phyloP scores from a whole-genome alignment of 2,329 filamentous ascomycete species.

The Calonectria honghensis region DNA sequence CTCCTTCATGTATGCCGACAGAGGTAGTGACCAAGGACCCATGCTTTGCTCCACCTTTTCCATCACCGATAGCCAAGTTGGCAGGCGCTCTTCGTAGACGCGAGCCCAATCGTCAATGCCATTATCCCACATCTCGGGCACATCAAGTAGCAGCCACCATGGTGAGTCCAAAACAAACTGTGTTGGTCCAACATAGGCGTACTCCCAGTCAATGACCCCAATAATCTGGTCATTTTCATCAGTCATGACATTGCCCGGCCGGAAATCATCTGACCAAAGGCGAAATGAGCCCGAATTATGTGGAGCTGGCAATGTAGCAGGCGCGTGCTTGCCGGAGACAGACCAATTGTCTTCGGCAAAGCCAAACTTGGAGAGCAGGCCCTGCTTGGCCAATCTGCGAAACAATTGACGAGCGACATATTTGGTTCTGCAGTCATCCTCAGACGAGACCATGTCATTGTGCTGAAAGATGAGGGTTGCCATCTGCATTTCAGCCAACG shows the following conservation, averaged over 20 bases:
- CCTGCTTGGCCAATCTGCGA: constrained; percentile 57
- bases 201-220: constrained; percentile 64
- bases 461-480: constrained; percentile 63
- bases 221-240: constrained; percentile 51
- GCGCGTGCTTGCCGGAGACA: constrained; percentile 4
- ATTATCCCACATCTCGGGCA: constrained; percentile 56
- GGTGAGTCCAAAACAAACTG: constrained; percentile 60
- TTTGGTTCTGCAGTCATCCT: constrained; percentile 64
- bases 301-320: constrained; percentile 44
- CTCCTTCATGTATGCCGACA: constrained; percentile 60
- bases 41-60: background rate
- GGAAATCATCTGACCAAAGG: constrained; percentile 60
- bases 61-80: constrained; percentile 23
- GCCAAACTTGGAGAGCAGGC: constrained; percentile 51
- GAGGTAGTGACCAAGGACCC: background rate
- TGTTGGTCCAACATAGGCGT: constrained; percentile 57
- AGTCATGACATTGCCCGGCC: constrained; percentile 57
- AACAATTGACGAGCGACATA: constrained; percentile 65
- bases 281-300: constrained; percentile 49
- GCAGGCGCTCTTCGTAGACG: constrained; percentile 56
- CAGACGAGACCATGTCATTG: constrained; percentile 61
- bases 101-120: constrained; percentile 57
- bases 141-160: constrained; percentile 62
- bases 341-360: constrained; percentile 48
- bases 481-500: constrained; percentile 65